phyloP scores from a whole-genome alignment of 2,329 filamentous ascomycete species.

The Shiraia bambusicola region DNA sequence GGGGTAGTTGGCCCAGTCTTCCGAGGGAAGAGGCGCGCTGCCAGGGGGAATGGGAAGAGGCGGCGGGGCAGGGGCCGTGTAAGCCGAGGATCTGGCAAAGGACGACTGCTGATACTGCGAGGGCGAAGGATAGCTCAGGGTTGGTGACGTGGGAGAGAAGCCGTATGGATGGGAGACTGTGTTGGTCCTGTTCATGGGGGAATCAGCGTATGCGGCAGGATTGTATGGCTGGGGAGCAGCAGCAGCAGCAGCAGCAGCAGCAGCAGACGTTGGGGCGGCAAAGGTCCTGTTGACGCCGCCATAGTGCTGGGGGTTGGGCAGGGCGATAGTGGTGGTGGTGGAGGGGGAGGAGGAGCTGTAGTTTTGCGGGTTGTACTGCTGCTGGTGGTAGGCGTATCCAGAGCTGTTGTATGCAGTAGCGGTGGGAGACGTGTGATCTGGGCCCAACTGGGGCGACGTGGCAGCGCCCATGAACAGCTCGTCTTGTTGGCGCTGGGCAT shows the following conservation, averaged over 20 bases:
- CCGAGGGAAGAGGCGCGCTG: constrained; percentile 33
- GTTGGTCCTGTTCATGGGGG: constrained; percentile 31
- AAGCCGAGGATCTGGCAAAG: constrained; percentile 37
- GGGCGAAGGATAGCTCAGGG: constrained; percentile 33
- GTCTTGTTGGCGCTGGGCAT: constrained; percentile 48
- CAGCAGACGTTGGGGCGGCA: constrained; percentile 20
- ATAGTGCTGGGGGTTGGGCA: constrained; percentile 67
- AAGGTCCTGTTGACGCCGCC: constrained; percentile 42
- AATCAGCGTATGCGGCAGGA: constrained; percentile 48
- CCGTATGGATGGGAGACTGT: constrained; percentile 40
- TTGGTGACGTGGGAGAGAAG: constrained; percentile 41
- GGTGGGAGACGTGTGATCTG: constrained; percentile 33
- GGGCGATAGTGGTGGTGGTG: constrained; percentile 37
- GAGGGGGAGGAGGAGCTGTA: constrained; percentile 52
- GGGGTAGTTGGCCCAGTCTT: constrained; percentile 41
- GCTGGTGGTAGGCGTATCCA: constrained; percentile 50
- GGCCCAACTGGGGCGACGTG: constrained; percentile 32
- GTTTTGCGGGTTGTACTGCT: constrained; percentile 63
- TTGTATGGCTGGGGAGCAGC: constrained; percentile 46
- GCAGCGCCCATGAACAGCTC: constrained; percentile 62
- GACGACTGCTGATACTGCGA: constrained; percentile 34
- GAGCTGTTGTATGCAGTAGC: constrained; percentile 21
- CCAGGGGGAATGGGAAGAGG: constrained; percentile 40
- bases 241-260: constrained; percentile 20
- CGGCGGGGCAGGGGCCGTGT: constrained; percentile 40